phyloP scores from a whole-genome alignment of 2,329 filamentous ascomycete species.

The Aspergillus sp. region DNA sequence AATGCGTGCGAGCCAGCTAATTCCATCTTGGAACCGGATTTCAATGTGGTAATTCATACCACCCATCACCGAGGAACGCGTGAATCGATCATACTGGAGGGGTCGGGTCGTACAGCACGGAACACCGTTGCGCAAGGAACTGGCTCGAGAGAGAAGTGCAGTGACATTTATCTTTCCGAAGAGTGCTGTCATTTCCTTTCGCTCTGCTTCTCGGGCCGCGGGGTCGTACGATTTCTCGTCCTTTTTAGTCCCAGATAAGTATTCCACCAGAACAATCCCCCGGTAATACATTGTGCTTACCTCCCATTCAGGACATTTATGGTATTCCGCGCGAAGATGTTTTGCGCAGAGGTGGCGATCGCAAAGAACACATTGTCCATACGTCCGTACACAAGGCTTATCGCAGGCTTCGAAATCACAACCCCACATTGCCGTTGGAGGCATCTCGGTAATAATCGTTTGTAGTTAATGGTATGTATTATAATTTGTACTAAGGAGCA shows the following conservation, averaged over 20 bases:
- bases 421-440: conserved; percentile 21
- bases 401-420: conserved; percentile 36
- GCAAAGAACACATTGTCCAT: conserved; percentile 43
- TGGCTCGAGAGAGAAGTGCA: conserved; percentile 40
- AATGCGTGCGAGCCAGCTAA: conserved; percentile 46
- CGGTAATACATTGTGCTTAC: conserved; percentile 22
- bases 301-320: conserved; percentile 40
- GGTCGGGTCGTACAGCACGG: conserved; percentile 34
- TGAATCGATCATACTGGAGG: conserved; percentile 38
- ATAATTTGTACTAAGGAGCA: too few relatives aligned
- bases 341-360: conserved; percentile 38
- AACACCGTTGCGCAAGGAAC: conserved; percentile 35
- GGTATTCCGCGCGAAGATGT: conserved; percentile 34
- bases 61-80: conserved; percentile 42
- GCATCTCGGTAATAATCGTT: too few relatives aligned
- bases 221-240: conserved; percentile 38
- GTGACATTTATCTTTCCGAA: conserved; percentile 37
- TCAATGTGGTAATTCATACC: conserved; percentile 49
- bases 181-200: conserved; percentile 34
- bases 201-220: conserved; percentile 35
- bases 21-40: conserved; percentile 45
- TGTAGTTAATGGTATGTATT: too few relatives aligned
- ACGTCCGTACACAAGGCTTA: conserved; percentile 35
- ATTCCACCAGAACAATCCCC: neutral
- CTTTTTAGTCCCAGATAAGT: conserved; percentile 19